Evolutionary conservation across 2,329 filamentous ascomycete genomes (phyloP), one percentile per base, ranked within the genome.

Genomic region (Gnomoniopsis sp.): DNA sequence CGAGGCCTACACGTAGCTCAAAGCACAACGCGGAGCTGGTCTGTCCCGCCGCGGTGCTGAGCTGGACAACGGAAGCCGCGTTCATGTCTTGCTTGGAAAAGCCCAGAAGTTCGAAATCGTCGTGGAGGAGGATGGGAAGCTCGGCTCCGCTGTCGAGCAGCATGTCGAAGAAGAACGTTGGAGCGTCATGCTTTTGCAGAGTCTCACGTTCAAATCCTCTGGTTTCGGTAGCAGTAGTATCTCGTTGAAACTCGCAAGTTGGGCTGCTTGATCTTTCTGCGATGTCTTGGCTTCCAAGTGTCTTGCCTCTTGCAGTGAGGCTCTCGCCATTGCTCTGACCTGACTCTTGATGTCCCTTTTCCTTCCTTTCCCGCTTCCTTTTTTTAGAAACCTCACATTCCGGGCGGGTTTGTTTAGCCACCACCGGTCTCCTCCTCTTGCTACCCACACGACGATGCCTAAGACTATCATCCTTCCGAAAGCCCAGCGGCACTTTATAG

Each of bases 101-200:
- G 2, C 69, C 66, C 3, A 79, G 65, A 3, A 61, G 52, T 11
- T 57, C 36, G 3, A 78, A 65, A 64, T 79, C 77, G 17, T 63
- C 49, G 11, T 62, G 49, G 53, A 67, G 68, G 34, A 80, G 67
- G 34, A 70, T 65, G 1, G 78, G 76, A 34, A 73, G 70, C 0
- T 75, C 78, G 6, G 77, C 73, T 49, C 77, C 78, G 41, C 69
- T 72, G 64, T 80, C 77, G 43, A 79, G 66, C 47, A 79, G 62
- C 19, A 70, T 71, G 34, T 68, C 63, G 59, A 73, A 73, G 48
- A 66, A 64, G 21, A 74, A 53, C 41, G 64, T 63, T 2, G 72
- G 70, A 3, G 66, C 67, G 15, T 64, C 23, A 11, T 53, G 48
- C 57, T 65, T 60, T 7, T 61, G 51, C 53, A 21, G 49, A 46